These are phyloP conservation scores for Geoglossum glabrum DNA, from an alignment of 495 filamentous ascomycete species.

Conservation along the genomic window DNA sequence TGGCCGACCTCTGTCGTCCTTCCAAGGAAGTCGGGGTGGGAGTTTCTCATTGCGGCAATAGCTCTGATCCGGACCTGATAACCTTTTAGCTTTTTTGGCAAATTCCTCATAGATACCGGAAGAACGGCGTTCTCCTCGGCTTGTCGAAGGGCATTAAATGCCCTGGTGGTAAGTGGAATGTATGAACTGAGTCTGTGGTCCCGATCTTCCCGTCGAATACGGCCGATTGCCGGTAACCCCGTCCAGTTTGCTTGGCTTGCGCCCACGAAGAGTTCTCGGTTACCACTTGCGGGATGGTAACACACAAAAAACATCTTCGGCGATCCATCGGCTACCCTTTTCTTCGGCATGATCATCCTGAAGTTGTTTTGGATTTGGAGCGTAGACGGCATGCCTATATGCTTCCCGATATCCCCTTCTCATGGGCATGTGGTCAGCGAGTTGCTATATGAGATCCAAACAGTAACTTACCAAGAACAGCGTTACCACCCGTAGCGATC, in stretches of 20 bases:
- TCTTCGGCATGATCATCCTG: background rate
- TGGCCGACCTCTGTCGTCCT: background rate
- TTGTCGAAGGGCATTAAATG: background rate
- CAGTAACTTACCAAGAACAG: background rate
- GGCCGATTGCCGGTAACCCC: background rate
- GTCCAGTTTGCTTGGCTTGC: background rate
- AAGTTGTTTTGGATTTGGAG: background rate
- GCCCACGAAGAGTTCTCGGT: background rate
- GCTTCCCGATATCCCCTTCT: background rate
- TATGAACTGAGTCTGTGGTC: background rate
- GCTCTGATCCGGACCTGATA: background rate
- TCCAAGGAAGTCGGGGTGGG: background rate
- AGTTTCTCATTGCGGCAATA: background rate
- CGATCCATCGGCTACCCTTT: background rate
- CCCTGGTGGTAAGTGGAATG: background rate
- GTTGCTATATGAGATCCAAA: background rate
- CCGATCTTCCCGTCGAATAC: background rate
- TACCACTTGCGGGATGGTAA: background rate
- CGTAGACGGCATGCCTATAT: background rate
- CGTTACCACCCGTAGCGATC: background rate
- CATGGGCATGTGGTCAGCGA: background rate
- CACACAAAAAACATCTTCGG: background rate
- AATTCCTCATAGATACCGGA: background rate
- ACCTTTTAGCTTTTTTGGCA: background rate
- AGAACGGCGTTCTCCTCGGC: background rate